Conservation (phyloP, 129 eudicot species). For the Artemisia annua region DNA sequence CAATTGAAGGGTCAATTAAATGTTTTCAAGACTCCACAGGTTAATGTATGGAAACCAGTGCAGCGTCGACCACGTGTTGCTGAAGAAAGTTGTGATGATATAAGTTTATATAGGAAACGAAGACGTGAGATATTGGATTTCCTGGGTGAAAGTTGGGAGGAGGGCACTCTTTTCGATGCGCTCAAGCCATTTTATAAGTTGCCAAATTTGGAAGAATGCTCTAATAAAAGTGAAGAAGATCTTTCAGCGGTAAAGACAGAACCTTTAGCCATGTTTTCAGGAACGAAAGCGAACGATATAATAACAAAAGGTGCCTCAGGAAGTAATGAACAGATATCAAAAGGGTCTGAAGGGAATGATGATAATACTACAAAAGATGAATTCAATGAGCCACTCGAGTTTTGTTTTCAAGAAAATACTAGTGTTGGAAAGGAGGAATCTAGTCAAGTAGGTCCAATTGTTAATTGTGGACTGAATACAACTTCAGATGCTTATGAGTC, state of each 20-base stretch:
- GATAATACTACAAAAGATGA: constrained; percentile 9
- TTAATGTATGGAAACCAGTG: constrained; percentile 5
- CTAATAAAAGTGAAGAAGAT: neutral
- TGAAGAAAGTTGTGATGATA: constrained; percentile 13
- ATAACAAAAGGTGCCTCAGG: neutral
- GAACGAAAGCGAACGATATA: neutral
- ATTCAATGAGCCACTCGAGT: neutral
- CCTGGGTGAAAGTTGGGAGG: constrained; percentile 6
- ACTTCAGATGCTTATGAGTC: constrained; percentile 20
- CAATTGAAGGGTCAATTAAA: constrained; percentile 11
- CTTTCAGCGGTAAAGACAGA: neutral
- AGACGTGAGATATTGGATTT: constrained; percentile 5
- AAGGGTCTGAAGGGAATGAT: constrained; percentile 8
- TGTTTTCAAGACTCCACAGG: constrained; percentile 9
- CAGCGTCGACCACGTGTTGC: constrained; percentile 10
- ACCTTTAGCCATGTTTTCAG: neutral
- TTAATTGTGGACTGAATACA: constrained; percentile 20
- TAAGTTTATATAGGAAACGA: constrained; percentile 20
- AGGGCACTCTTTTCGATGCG: constrained; percentile 24
- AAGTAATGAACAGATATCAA: neutral
- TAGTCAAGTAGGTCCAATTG: constrained; percentile 12
- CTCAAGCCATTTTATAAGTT: constrained; percentile 14
- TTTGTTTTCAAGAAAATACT: constrained; percentile 24
- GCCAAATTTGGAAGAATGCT: constrained; percentile 25
- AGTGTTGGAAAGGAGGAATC: constrained; percentile 21